phyloP scores from a whole-genome alignment of 116 monocot species.

The Trichopus zeylanicus region DNA sequence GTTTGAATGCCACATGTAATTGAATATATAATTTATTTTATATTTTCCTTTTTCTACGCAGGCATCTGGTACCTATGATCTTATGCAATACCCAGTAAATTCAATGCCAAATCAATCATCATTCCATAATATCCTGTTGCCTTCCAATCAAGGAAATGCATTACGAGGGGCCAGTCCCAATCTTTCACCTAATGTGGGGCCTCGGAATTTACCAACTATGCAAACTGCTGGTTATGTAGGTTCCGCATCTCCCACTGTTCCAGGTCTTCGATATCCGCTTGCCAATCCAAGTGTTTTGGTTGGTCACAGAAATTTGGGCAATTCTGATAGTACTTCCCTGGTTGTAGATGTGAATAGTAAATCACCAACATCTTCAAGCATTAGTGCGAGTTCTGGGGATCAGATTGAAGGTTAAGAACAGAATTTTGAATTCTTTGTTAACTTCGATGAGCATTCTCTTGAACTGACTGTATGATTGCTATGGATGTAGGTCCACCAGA shows the following conservation, averaged over 20 bases:
- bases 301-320: constrained; percentile 33
- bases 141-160: constrained; percentile 54
- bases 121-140: constrained; percentile 49
- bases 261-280: constrained; percentile 76
- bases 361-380: constrained; percentile 27
- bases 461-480: constrained; percentile 1
- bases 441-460: not conserved
- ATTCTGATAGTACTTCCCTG: constrained; percentile 34
- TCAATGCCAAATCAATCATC: constrained; percentile 80
- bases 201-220: constrained; percentile 52
- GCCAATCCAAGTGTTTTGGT: constrained; percentile 39
- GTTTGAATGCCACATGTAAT: too few relatives aligned
- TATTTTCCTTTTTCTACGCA: constrained; percentile 18
- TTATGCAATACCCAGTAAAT: constrained; percentile 73
- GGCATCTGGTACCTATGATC: constrained; percentile 68
- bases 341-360: constrained; percentile 22
- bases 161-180: constrained; percentile 47
- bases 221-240: constrained; percentile 56
- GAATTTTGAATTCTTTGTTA: not conserved
- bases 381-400: constrained; percentile 36
- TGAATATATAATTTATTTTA: too few relatives aligned
- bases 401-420: constrained; percentile 74
- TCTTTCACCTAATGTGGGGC: constrained; percentile 25
- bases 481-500: constrained; percentile 72
- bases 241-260: constrained; percentile 49